Base-by-base conservation (phyloP, 345 rosid species). In the Draba incana region DNA sequence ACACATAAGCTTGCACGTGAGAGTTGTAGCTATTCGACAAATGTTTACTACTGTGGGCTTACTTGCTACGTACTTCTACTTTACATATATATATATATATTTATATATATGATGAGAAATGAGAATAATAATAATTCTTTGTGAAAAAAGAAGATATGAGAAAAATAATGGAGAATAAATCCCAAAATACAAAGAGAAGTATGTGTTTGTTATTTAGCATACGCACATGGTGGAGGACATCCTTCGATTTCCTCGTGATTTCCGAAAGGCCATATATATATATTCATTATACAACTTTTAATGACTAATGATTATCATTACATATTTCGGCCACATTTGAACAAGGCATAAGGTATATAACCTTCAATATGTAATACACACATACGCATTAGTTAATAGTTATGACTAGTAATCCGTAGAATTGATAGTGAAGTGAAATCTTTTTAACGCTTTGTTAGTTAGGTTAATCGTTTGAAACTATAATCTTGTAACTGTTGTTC, bases 191-290 rank as follows among this genome's bases (percentile, higher is more conserved):
- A 60, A 45, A 66, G 57, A 66, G 63, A 74, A 74, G 72, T 52
- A 74, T 74, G 57, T 53, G 68, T 66, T 66, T 74, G 68, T 74
- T 60, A 66, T 52, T 60, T 66, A 74, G 77, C 56, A 59, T 12
- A 60, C 50, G 78, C 78, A 74, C 78, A 74, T 74, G 78, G 68
- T 44, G 23, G 56, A 51, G 54, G 57, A 67, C 72, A 66, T 66
- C 68, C 62, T 74, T 74, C 44, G 68, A 60, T 54, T 39, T 74
- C 78, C 78, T 74, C 78, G 78, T 74, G 78, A 74, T 74, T 66
- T 67, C 78, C 78, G 68, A 74, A 67, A 38, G 37, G 51, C 41
- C 67, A 49, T 49, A 57, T 9, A 10, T 20, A 49, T 49, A 57
- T 9, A 10, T 20, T 20, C 20, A 20, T 20, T 20, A 38, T 57